Evolutionary conservation across 345 rosid genomes (phyloP).

Genomic region (Erucastrum elatum): DNA sequence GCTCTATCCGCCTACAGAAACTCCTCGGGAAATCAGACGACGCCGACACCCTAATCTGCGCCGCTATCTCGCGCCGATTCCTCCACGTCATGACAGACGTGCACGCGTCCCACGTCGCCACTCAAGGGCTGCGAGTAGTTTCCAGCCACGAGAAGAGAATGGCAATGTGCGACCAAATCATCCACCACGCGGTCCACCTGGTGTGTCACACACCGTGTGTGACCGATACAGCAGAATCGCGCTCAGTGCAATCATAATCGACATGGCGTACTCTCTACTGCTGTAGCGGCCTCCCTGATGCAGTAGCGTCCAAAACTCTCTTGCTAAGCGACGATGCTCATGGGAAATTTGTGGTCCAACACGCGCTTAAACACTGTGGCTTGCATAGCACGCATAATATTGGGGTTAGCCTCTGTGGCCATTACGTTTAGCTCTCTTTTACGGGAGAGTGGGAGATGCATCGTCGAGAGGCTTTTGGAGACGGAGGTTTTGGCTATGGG

Average conservation of each 20-base stretch:
- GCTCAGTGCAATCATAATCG: neutral
- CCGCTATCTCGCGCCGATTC: neutral
- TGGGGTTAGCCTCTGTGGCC: neutral
- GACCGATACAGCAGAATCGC: slow-evolving; percentile 5
- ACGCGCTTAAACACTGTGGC: neutral
- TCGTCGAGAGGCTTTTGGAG: slow-evolving; percentile 19
- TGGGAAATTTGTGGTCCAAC: neutral
- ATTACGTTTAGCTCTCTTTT: slow-evolving; percentile 1
- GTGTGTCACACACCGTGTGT: neutral
- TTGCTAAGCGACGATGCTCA: neutral
- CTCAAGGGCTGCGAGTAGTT: neutral
- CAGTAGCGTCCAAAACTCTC: neutral
- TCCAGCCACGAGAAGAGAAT: neutral
- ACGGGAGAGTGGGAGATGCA: slow-evolving; percentile 12
- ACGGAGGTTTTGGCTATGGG: neutral
- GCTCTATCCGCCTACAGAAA: slow-evolving; percentile 3
- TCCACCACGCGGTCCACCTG: neutral
- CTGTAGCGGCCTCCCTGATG: neutral
- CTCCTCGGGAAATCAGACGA: slow-evolving; percentile 3
- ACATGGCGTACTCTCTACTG: too few relatives aligned
- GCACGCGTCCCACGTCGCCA: neutral
- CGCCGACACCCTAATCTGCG: neutral
- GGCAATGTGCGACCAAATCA: neutral
- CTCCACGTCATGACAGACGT: neutral
- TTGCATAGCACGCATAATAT: neutral